Base-by-base conservation (phyloP, 257 asterid species). In the Solanum pennellii region DNA sequence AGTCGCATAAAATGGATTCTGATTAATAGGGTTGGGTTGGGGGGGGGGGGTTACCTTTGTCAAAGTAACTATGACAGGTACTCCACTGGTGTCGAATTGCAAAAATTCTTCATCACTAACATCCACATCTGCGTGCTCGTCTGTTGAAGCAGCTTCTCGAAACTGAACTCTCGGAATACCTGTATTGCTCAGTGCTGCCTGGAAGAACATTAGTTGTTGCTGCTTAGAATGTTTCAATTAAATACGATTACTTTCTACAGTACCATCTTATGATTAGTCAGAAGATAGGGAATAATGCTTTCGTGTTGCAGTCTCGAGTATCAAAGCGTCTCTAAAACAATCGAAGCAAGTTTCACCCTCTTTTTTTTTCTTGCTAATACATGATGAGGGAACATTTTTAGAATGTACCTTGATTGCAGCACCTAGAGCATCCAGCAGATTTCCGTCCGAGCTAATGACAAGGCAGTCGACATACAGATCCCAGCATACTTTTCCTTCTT, bases 401-500 rank as follows among this genome's bases (percentile, higher is more conserved):
- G 69, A 25, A 12, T 18, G 44, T 88, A 96, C 99, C 98, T 96
- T 94, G 88, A 95, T 88, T 44, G 99, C 98, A 86, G 98, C 98
- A 89, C 93, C 98, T 89, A 96, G 87, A 73, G 98, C 96, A 89
- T 96, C 99, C 72, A 96, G 90, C 62, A 96, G 87, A 90, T 96
- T 96, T 69, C 98, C 99, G 93, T 93, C 98, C n/a, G 99, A 94
- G 87, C 98, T 94, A 88, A 96, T 92, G 9, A 96, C 95, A 72
- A 96, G 97, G 83, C 95, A 95, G 79, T 97, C 99, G 60, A 95
- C 93, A 73, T 97, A 95, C 75, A 97, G 98, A 93, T 95, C 98
- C 99, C 98, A 97, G 91, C 98, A 97, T 84, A 94, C 94, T 90
- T 95, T 95, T 88, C 98, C 98, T 75, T 92, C 93, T 80, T 94